Evolutionary conservation across 140 eudicot genomes (phyloP), one percentile per base, ranked within the genome.

Genomic region (Bidens hawaiensis): DNA sequence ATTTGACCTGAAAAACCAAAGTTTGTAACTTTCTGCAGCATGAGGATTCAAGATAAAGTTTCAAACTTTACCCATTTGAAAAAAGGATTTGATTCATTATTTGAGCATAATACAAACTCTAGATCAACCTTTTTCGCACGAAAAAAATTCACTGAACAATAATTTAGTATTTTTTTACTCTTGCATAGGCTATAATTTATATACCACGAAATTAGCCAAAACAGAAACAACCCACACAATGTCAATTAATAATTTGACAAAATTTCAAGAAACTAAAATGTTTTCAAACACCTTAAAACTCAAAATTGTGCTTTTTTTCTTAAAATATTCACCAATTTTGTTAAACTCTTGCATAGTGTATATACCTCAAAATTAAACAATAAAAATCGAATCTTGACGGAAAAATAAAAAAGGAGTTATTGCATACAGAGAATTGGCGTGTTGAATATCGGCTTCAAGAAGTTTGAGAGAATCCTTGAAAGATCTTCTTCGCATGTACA

Each of bases 401-500:
- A 42, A 3, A 42, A 42, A 42, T 13, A n/a, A n/a, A n/a, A 17
- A 42, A n/a, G 6, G 18, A n/a, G 4, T n/a, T n/a, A 42, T n/a
- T 42, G 7, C 61, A 49, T 33, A 82, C 85, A 82, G 60, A 57
- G 82, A 75, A 72, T 82, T 82, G 25, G 89, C 89, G 40, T 82
- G 89, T 68, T 82, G 85, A 82, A 82, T 79, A 79, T 82, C 85
- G 9, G 89, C 89, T 82, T 82, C 89, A 50, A 82, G 85, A 15
- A 76, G 65, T 79, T 79, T 82, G 66, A 82, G 85, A 64, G 89
- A 82, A 64, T 82, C 85, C 74, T 82, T 82, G 64, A 79, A 82
- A 8, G 85, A 82, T 64, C 69, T 82, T 48, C 80, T 60, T 46
- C 77, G 75, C 60, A 63, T 74, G 36, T 78, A 62, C 83, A 78